These are phyloP conservation scores for Aspergillus sp. DNA, from an alignment of 2,329 filamentous ascomycete genomes.

Conservation along the genomic window DNA sequence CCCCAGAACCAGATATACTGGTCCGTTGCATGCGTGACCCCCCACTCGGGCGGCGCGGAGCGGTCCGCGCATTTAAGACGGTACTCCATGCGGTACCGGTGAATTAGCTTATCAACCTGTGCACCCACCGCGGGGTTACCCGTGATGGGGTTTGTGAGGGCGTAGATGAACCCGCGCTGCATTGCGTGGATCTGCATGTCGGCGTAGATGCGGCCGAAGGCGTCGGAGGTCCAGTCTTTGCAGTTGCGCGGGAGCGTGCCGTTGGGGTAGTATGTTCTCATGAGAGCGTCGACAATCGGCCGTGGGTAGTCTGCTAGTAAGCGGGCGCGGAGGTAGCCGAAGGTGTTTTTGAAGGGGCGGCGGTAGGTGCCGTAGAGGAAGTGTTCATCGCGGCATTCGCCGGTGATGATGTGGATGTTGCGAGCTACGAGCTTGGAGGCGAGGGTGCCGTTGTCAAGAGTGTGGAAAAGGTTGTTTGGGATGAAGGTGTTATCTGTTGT, in stretches of 20 bases:
- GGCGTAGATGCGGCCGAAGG: conserved; percentile 57
- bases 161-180: conserved; percentile 52
- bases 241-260: conserved; percentile 40
- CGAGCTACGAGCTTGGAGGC: conserved; percentile 46
- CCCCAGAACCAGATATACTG: conserved; percentile 59
- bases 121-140: conserved; percentile 28
- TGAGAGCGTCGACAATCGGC: conserved; percentile 43
- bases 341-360: conserved; percentile 44
- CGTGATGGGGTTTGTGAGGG: conserved; percentile 33
- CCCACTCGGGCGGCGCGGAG: conserved; percentile 48
- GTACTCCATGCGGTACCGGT: conserved; percentile 57
- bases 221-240: conserved; percentile 48
- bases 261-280: conserved; percentile 46
- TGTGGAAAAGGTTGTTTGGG: conserved; percentile 41
- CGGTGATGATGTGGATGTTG: conserved; percentile 52
- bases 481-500: conserved; percentile 53
- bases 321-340: conserved; percentile 44
- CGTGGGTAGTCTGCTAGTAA: conserved; percentile 55
- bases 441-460: conserved; percentile 52
- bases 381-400: conserved; percentile 57
- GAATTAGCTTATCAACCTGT: conserved; percentile 45
- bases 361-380: conserved; percentile 53
- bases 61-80: conserved; percentile 49
- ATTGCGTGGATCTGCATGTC: conserved; percentile 57
- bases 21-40: conserved; percentile 57